Percentiles rank a stretch among this genome's conserved stretches.
These are phyloP conservation scores for Glycine latifolia DNA, from an alignment of 306 rosid genomes.

Conservation along the genomic window DNA sequence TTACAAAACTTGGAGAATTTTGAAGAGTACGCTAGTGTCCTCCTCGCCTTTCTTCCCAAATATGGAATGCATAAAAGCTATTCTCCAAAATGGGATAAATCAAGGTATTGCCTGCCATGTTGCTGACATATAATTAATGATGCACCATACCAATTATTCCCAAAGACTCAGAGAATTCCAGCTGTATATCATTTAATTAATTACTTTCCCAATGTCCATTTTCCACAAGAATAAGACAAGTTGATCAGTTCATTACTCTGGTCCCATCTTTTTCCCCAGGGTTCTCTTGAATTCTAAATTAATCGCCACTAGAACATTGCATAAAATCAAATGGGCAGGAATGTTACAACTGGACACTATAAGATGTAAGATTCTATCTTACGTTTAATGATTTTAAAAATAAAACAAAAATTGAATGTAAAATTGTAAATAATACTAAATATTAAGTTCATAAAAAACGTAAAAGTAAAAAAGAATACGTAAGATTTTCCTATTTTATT, in stretches of 20 bases:
- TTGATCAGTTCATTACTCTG: background rate
- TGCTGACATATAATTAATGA: slow-evolving; percentile 29
- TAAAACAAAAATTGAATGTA: too few relatives aligned
- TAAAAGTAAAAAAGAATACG: too few relatives aligned
- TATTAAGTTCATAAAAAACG: too few relatives aligned
- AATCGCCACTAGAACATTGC: background rate
- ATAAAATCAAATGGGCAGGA: background rate
- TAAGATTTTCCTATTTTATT: too few relatives aligned
- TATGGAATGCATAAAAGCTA: slow-evolving; percentile 42
- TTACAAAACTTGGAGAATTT: too few relatives aligned
- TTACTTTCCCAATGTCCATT: background rate
- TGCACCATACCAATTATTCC: background rate
- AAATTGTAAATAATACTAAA: too few relatives aligned
- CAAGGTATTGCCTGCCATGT: slow-evolving; percentile 39
- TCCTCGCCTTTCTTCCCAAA: slow-evolving; percentile 31
- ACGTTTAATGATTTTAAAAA: too few relatives aligned
- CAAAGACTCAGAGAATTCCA: background rate
- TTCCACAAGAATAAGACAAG: background rate
- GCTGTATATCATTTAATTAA: background rate
- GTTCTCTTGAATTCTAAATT: background rate
- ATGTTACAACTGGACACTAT: background rate
- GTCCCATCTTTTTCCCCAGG: background rate
- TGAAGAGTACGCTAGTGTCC: too few relatives aligned
- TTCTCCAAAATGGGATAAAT: slow-evolving; percentile 53
- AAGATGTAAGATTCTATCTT: background rate